phyloP scores from a whole-genome alignment of 2,329 filamentous ascomycete species.

The Cordyceps javanica region DNA sequence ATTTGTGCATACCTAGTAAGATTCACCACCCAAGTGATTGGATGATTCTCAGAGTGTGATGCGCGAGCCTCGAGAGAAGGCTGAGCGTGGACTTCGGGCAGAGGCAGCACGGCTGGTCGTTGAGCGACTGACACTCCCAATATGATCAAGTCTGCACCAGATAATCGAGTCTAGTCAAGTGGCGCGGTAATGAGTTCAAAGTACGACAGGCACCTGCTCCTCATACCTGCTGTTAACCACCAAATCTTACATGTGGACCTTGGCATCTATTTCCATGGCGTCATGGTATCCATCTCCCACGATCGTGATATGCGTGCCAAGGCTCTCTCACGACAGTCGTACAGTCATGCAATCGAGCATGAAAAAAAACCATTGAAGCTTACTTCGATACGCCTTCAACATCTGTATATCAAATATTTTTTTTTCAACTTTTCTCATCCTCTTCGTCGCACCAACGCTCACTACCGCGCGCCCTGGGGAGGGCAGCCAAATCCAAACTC shows the following conservation, averaged over 20 bases:
- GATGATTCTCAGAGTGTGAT: too few species aligned
- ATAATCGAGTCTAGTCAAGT: too few species aligned
- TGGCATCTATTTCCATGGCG: not conserved
- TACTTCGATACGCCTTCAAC: not conserved
- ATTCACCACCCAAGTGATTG: too few species aligned
- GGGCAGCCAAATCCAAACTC: not conserved
- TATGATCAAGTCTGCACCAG: too few species aligned
- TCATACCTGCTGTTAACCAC: too few species aligned
- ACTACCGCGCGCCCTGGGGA: not conserved
- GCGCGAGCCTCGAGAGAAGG: too few species aligned
- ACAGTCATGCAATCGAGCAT: not conserved
- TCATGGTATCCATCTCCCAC: not conserved
- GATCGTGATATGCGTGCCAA: not conserved
- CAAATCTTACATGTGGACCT: not conserved
- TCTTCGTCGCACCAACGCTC: not conserved
- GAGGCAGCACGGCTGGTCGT: too few species aligned
- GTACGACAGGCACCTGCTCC: too few species aligned
- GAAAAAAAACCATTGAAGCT: not conserved
- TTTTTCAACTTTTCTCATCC: not conserved
- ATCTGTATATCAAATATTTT: not conserved
- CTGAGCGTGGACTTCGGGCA: too few species aligned
- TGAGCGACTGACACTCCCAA: too few species aligned
- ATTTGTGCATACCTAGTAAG: too few species aligned
- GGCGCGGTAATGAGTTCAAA: too few species aligned
- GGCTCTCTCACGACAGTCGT: not conserved